Evolutionary conservation across 2,329 filamentous ascomycete species (phyloP).

Genomic region (Paecilomyces dactylethromorphus): DNA sequence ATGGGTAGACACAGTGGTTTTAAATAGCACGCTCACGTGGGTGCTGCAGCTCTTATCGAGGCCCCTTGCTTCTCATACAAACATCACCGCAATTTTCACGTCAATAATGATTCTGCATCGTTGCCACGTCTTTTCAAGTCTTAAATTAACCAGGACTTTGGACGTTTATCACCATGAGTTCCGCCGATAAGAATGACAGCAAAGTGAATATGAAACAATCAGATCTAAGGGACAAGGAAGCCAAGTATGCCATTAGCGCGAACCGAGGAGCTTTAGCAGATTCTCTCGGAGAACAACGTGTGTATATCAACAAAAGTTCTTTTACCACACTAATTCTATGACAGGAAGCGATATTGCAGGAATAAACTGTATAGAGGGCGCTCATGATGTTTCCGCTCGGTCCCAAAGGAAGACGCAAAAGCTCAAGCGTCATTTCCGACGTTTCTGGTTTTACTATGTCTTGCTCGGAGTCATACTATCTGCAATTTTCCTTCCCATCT

Average conservation of each 20-base stretch:
- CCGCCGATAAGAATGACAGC: slow-evolving; percentile 9
- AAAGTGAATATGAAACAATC: slow-evolving; percentile 17
- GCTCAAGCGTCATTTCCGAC: slow-evolving; percentile 27
- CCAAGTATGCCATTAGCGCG: slow-evolving; percentile 23
- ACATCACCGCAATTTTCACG: not conserved
- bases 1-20: not conserved
- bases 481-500: slow-evolving; percentile 33
- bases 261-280: slow-evolving; percentile 22
- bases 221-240: slow-evolving; percentile 18
- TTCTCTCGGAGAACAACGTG: not conserved
- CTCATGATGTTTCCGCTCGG: slow-evolving; percentile 13
- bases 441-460: slow-evolving; percentile 33
- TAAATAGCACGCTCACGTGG: not conserved
- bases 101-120: not conserved
- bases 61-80: not conserved
- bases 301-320: not conserved
- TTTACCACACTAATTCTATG: not conserved
- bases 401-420: slow-evolving; percentile 16
- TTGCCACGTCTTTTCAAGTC: not conserved
- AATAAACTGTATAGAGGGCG: slow-evolving; percentile 21
- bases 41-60: not conserved
- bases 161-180: not conserved
- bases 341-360: slow-evolving; percentile 10
- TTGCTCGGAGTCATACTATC: slow-evolving; percentile 28
- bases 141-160: not conserved